These are phyloP conservation scores for Protomyces lactucae-debilis DNA, from an alignment of 1,139 yeast genomes.

Conservation along the genomic window DNA sequence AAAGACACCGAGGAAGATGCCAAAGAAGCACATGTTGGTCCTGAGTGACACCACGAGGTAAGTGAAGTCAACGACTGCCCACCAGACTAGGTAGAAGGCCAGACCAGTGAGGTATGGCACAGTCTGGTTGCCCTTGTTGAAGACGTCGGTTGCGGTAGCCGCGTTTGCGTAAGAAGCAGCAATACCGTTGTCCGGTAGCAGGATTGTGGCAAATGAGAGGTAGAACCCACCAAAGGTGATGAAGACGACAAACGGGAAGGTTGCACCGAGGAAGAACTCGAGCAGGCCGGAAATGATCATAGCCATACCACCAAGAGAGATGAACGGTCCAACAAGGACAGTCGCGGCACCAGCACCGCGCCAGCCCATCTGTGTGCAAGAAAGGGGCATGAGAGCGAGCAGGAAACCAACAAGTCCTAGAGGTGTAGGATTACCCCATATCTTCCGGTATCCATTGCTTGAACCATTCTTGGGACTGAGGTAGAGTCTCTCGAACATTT, in stretches of 20 bases:
- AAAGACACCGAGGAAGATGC: slow-evolving; percentile 52
- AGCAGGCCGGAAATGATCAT: slow-evolving; percentile 63
- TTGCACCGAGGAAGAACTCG: slow-evolving; percentile 61
- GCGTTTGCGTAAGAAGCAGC: slow-evolving; percentile 46
- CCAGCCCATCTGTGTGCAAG: slow-evolving; percentile 33
- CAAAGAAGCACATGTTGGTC: slow-evolving; percentile 51
- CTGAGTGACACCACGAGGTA: slow-evolving; percentile 58
- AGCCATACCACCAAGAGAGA: slow-evolving; percentile 58
- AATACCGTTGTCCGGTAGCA: slow-evolving; percentile 54
- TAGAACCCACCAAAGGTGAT: slow-evolving; percentile 73
- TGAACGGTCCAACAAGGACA: slow-evolving; percentile 35
- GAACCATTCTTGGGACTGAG: slow-evolving; percentile 30
- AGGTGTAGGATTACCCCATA: slow-evolving; percentile 58
- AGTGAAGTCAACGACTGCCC: slow-evolving; percentile 54
- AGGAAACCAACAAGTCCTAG: slow-evolving; percentile 55
- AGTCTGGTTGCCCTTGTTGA: slow-evolving; percentile 41
- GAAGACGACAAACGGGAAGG: slow-evolving; percentile 62
- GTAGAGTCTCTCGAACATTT: slow-evolving; percentile 33
- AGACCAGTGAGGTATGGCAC: slow-evolving; percentile 54
- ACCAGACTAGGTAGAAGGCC: slow-evolving; percentile 60
- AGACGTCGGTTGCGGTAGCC: slow-evolving; percentile 34
- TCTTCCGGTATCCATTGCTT: slow-evolving; percentile 31
- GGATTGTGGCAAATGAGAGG: slow-evolving; percentile 59
- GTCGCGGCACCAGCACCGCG: slow-evolving; percentile 33
- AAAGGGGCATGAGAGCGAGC: slow-evolving; percentile 34